Conservation (phyloP, 2,329 filamentous ascomycete genomes). For the Fusarium veterinarium region DNA sequence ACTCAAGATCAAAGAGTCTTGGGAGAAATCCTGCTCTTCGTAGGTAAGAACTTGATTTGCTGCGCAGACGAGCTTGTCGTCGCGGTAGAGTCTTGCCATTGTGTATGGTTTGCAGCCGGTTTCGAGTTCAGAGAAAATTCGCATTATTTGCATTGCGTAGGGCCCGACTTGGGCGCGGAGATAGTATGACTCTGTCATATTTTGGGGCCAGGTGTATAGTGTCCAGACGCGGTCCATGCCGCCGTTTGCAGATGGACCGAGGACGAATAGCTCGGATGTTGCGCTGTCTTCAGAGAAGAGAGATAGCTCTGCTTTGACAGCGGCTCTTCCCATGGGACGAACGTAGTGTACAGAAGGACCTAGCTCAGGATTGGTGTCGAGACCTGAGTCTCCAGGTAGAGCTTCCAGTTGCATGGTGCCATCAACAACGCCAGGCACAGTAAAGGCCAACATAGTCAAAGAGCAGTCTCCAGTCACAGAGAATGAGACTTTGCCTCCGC, state of each 20-base stretch:
- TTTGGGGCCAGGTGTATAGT: accelerated
- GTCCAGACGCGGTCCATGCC: neutral
- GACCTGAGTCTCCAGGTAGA: neutral
- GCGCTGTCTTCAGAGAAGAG: neutral
- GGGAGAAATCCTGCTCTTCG: accelerated
- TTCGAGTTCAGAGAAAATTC: accelerated
- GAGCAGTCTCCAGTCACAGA: neutral
- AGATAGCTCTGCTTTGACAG: accelerated
- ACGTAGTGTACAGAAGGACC: neutral
- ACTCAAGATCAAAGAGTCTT: neutral
- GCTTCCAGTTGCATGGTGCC: accelerated
- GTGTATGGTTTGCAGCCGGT: neutral
- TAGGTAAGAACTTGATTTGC: neutral
- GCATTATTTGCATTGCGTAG: neutral
- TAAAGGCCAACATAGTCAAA: accelerated
- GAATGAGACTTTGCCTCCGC: accelerated
- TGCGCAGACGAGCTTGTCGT: neutral
- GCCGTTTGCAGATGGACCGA: neutral
- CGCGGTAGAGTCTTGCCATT: neutral
- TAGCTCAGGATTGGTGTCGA: neutral
- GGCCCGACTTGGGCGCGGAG: neutral
- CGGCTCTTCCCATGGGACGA: accelerated
- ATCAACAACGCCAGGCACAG: neutral
- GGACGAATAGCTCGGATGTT: accelerated
- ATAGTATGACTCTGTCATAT: neutral